Evolutionary conservation across 352 stramenopile species (phyloP), one percentile per base, ranked within the genome.

Genomic region (Globisporangium parvum): DNA sequence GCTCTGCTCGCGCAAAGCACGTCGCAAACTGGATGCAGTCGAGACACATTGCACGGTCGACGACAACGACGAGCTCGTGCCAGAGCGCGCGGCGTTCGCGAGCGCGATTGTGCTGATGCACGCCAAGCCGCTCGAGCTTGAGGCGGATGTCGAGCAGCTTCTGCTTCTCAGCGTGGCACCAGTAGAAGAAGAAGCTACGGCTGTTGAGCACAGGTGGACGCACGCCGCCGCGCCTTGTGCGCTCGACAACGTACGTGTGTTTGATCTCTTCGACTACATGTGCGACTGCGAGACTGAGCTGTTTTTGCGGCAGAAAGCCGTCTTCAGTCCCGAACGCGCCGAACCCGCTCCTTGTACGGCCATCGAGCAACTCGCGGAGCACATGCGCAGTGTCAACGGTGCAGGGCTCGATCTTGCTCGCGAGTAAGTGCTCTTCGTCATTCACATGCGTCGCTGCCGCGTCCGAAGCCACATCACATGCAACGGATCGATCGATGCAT

Each of bases 151-250:
- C 79, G 53, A 88, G 68, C 26, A 91, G 61, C 60, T 91, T 93
- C 60, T 93, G 83, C 59, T 93, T 93, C 57, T 93, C 83, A 2
- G 83, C 83, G 57, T 93, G 83, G 53, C 83, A 91, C 83, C 83
- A 93, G 49, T 91, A 87, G 55, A 93, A 82, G 65, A 85, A 91
- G 54, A 91, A 93, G 54, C 83, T 93, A 12, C 83, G 70, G 55
- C 80, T 90, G 56, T 91, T 93, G 26, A 93, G 74, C 26, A 84
- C 77, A 0, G 64, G 73, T 15, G 69, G 54, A 17, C 65, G 75
- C 3, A 69, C 54, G 31, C 69, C 54, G 14, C 69, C 72, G 21
- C 59, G 63, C 51, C 84, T 85, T 39, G 65, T 80, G 20, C 65
- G 66, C 60, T 93, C 80, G 31, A 91, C 66, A 18, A 79, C 62